phyloP scores from a whole-genome alignment of 176 grass and related monocot genomes.

The Tuctoria greenei region DNA sequence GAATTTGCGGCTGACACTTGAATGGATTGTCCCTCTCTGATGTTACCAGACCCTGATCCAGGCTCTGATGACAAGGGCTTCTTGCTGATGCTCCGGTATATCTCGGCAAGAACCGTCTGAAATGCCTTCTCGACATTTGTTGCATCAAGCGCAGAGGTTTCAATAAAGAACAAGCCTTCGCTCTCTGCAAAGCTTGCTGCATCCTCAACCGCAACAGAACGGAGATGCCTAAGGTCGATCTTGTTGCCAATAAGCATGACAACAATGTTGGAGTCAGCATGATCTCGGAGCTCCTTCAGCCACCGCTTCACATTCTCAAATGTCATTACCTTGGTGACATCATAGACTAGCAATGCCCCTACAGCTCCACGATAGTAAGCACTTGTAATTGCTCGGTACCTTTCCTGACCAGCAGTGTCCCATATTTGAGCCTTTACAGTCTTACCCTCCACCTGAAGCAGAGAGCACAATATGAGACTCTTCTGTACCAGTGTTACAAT shows the following conservation, averaged over 20 bases:
- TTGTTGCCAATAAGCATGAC: conserved; percentile 62
- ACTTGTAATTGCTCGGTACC: conserved; percentile 49
- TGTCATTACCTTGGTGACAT: conserved; percentile 36
- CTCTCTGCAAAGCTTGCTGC: conserved; percentile 46
- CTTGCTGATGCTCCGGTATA: conserved; percentile 46
- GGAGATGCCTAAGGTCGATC: conserved; percentile 46
- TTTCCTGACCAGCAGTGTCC: conserved; percentile 36
- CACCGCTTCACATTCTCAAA: conserved; percentile 52
- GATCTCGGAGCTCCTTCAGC: conserved; percentile 51
- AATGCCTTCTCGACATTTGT: conserved; percentile 52
- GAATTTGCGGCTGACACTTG: conserved; percentile 28
- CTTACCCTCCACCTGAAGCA: conserved; percentile 14
- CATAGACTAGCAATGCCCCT: conserved; percentile 49
- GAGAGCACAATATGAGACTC: not conserved
- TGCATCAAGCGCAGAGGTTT: conserved; percentile 45
- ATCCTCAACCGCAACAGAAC: conserved; percentile 45
- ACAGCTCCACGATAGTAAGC: conserved; percentile 50
- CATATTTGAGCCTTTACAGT: conserved; percentile 34
- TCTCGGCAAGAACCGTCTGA: conserved; percentile 33
- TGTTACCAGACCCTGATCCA: conserved; percentile 1
- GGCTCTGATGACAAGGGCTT: conserved; percentile 30
- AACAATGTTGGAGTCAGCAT: conserved; percentile 41
- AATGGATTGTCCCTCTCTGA: conserved; percentile 30
- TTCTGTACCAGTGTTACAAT: not conserved
- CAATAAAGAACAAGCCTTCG: conserved; percentile 39